Conservation (phyloP, 2,329 filamentous ascomycete genomes). For the Colletotrichum spaethianum region DNA sequence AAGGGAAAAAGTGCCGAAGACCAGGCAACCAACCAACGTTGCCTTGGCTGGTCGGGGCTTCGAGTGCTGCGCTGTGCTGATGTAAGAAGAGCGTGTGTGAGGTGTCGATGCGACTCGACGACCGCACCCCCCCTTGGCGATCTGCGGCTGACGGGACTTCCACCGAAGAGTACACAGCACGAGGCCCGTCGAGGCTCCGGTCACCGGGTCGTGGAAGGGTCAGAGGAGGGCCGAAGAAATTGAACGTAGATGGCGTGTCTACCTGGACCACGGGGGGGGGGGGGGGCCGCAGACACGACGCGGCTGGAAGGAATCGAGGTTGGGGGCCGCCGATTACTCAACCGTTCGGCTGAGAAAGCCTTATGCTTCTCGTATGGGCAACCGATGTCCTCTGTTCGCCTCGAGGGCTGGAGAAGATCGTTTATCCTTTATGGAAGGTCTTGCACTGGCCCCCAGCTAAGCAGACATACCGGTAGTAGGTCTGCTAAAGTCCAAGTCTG, state of each 20-base stretch:
- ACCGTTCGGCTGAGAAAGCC: background rate
- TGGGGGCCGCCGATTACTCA: slow-evolving; percentile 13
- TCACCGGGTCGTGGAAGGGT: background rate
- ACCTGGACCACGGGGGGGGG: background rate
- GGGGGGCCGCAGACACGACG: background rate
- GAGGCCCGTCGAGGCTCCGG: background rate
- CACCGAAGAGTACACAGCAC: background rate
- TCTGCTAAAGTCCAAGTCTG: background rate
- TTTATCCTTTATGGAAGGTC: background rate
- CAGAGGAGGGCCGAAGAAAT: background rate
- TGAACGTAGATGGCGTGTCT: background rate
- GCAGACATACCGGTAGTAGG: background rate
- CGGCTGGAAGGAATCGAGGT: slow-evolving; percentile 11
- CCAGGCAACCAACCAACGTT: background rate
- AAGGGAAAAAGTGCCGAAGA: background rate
- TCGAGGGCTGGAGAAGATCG: background rate
- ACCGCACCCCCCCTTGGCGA: background rate
- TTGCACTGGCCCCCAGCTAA: background rate
- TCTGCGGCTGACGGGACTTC: slow-evolving; percentile 4
- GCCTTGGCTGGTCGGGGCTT: background rate
- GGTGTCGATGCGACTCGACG: background rate
- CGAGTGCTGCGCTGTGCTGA: slow-evolving; percentile 15
- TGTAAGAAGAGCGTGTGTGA: background rate
- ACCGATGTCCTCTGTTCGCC: background rate
- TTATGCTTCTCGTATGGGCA: slow-evolving; percentile 15